Conservation (phyloP, 2,329 filamentous ascomycete species). For the Fusarium marasasianum region DNA sequence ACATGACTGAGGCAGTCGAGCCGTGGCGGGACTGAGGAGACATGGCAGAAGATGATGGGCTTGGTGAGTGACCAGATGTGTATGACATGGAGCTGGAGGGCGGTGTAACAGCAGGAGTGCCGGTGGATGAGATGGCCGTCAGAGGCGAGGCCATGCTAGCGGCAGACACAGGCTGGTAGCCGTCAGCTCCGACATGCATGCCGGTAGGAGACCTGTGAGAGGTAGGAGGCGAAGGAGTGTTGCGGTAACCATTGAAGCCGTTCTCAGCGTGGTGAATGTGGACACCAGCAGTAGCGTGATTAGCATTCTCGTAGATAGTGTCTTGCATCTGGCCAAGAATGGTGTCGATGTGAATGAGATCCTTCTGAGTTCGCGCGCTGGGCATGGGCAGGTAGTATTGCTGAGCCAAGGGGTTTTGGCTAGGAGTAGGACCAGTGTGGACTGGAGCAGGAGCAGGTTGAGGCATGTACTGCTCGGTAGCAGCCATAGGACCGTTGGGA, state of each 20-base stretch:
- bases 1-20: conserved; percentile 70
- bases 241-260: conserved; percentile 65
- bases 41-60: conserved; percentile 74
- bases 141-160: conserved; percentile 70
- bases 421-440: conserved; percentile 65
- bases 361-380: conserved; percentile 90
- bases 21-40: conserved; percentile 73
- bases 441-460: conserved; percentile 55
- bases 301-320: conserved; percentile 93
- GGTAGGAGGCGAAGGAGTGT: conserved; percentile 63
- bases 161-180: conserved; percentile 56
- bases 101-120: conserved; percentile 80
- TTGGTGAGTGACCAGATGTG: conserved; percentile 79
- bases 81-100: conserved; percentile 81
- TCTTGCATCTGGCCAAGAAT: conserved; percentile 96
- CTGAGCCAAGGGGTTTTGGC: conserved; percentile 67
- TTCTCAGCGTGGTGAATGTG: conserved; percentile 80
- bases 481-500: conserved; percentile 59
- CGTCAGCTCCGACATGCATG: conserved; percentile 49
- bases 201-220: conserved; percentile 50
- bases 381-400: conserved; percentile 90
- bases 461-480: conserved; percentile 64
- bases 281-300: conserved; percentile 81
- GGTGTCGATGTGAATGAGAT: conserved; percentile 92
- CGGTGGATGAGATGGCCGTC: conserved; percentile 67